Base-by-base conservation (phyloP, 345 rosid species). In the Lumnitzera littorea region DNA sequence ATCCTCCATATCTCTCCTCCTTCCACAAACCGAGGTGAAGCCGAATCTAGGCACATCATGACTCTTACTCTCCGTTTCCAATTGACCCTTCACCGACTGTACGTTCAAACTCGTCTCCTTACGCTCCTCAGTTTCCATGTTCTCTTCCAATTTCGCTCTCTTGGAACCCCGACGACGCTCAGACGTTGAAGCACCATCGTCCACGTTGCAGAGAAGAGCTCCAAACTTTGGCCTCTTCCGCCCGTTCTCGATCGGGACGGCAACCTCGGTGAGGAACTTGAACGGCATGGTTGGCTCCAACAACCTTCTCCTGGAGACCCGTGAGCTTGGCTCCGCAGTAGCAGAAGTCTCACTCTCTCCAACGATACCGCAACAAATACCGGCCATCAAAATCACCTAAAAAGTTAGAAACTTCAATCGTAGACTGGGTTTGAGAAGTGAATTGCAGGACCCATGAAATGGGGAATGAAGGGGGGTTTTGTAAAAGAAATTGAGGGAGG, bases 1-100 rank as follows among this genome's bases (percentile, higher is more conserved):
- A 58, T 94, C 99, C 73, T 94, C 99, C 99, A 94, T 94, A 43
- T 90, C 97, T 50, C 99, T 56, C 64, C 99, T 73, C 59, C 96
- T 71, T 1, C 99, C 99, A 52, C 99, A 91, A 46, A 94, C 83
- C 6, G 99, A 94, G 43, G 95, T 91, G 82, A 77, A 68, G 1
- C 97, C 99, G 11, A 74, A 82, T 72, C 78, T 88, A 0, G 85
- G 88, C 58, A 56, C 76, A 0, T 61, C 69, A 24, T 48, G 62
- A 1, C 23, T 23, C 55, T 15, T 51, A 47, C 10, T 20, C 49
- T 25, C 54, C 47, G 5, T 48, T 48, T 57, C 48, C 50, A 24
- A 20, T 27, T 36, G 51, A n/a, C 57, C 43, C 58, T 25, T 63
- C 48, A 15, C n/a, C 48, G 12, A 17, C 52, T 23, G 43, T 36